phyloP scores from a whole-genome alignment of 179 eudicot species.

The Actinidia polygama region DNA sequence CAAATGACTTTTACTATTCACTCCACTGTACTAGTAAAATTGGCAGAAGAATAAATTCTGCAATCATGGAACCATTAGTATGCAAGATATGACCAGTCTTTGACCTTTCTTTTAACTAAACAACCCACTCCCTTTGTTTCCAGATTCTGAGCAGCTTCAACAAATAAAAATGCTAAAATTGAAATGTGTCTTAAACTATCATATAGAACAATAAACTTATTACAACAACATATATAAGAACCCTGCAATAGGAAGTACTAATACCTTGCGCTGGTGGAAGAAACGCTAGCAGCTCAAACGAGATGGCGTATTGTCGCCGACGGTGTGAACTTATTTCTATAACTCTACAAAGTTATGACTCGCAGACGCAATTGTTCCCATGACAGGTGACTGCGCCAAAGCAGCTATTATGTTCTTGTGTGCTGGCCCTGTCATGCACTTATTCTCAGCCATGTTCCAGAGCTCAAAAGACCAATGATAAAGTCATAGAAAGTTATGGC shows the following conservation, averaged over 20 bases:
- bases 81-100: neutral
- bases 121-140: neutral
- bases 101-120: neutral
- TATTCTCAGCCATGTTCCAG: slow-evolving; percentile 93
- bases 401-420: slow-evolving; percentile 74
- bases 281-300: neutral
- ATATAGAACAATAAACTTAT: neutral
- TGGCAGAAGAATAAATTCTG: neutral
- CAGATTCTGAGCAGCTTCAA: slow-evolving; percentile 7
- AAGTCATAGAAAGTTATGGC: neutral
- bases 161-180: neutral
- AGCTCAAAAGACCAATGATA: slow-evolving; percentile 63
- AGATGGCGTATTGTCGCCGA: neutral
- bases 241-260: neutral
- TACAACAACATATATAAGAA: neutral
- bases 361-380: slow-evolving; percentile 81
- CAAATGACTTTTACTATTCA: neutral
- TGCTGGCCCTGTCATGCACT: slow-evolving; percentile 83
- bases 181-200: neutral
- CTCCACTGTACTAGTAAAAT: neutral
- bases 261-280: neutral
- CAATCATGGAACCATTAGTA: no score
- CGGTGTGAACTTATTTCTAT: slow-evolving; percentile 58
- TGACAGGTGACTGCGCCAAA: slow-evolving; percentile 56
- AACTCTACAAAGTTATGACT: slow-evolving; percentile 82